phyloP scores from a whole-genome alignment of 208 protist genomes.

The Trypanosoma mega region DNA sequence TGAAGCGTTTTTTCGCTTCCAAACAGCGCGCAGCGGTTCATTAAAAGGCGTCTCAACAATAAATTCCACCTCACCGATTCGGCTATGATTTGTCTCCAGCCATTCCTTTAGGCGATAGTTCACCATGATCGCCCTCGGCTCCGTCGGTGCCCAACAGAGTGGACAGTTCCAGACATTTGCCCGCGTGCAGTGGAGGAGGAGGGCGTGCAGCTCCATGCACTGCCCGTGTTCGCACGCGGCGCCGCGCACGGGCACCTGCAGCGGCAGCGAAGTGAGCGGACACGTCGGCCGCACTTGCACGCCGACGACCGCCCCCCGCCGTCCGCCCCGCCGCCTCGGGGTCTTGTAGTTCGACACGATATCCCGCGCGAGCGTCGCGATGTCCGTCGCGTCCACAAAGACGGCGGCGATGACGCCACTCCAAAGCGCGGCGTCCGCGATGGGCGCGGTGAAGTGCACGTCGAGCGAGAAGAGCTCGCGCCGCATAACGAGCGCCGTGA shows the following conservation, averaged over 20 bases:
- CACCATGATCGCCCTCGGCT: constrained; percentile 51
- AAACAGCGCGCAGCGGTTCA: constrained; percentile 20
- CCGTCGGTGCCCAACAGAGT: constrained; percentile 60
- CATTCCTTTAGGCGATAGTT: constrained; percentile 80
- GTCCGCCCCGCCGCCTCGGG: background rate
- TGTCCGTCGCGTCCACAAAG: constrained; percentile 48
- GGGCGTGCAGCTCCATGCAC: constrained; percentile 71
- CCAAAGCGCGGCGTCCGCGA: constrained; percentile 63
- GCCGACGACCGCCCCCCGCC: constrained; percentile 27
- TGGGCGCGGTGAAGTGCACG: constrained; percentile 49
- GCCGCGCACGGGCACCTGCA: constrained; percentile 64
- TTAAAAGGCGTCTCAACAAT: constrained; percentile 53
- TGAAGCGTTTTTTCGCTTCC: constrained; percentile 21
- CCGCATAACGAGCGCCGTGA: constrained; percentile 48
- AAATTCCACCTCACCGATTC: constrained; percentile 46
- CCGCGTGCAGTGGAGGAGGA: constrained; percentile 58
- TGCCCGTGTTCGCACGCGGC: constrained; percentile 74
- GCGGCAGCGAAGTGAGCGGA: constrained; percentile 57
- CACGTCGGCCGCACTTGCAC: constrained; percentile 62
- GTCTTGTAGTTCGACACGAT: constrained; percentile 51
- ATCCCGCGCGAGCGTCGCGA: constrained; percentile 32
- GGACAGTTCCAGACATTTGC: constrained; percentile 88
- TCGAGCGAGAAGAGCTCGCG: constrained; percentile 51
- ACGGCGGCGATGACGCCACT: constrained; percentile 65
- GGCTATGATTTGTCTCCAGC: constrained; percentile 41